Percentiles rank a stretch among this genome's conserved stretches.
phyloP scores from a whole-genome alignment of 129 eudicot species.

The Lactuca sativa region DNA sequence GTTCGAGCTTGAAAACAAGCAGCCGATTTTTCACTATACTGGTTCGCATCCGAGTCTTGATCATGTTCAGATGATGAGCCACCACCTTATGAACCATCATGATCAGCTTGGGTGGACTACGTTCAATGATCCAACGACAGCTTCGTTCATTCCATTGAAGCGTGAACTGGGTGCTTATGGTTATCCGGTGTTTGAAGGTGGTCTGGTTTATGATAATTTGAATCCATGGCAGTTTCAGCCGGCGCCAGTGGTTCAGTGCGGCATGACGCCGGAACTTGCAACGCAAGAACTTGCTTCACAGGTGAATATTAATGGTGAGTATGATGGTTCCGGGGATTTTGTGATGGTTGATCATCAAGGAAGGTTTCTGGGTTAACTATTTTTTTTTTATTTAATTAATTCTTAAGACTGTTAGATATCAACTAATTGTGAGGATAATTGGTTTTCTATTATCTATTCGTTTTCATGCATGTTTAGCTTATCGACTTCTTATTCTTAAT shows the following conservation, averaged over 20 bases:
- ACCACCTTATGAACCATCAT: constrained; percentile 19
- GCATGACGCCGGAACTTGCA: constrained; percentile 12
- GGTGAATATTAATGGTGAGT: background rate
- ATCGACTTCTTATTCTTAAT: too few relatives aligned
- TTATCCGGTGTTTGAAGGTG: constrained; percentile 24
- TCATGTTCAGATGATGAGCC: constrained; percentile 27
- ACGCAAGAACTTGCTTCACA: constrained; percentile 14
- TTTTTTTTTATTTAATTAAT: constrained; percentile 1
- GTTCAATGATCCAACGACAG: background rate
- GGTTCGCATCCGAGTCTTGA: background rate
- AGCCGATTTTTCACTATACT: background rate
- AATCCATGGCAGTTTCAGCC: constrained; percentile 25
- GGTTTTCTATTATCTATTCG: background rate
- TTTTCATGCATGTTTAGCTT: background rate
- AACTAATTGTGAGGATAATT: background rate
- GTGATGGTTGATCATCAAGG: constrained; percentile 16
- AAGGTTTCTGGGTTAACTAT: constrained; percentile 7
- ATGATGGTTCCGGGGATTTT: constrained; percentile 22
- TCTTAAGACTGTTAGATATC: background rate
- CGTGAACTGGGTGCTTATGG: constrained; percentile 9
- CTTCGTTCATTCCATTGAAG: constrained; percentile 13
- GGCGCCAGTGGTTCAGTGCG: constrained; percentile 19
- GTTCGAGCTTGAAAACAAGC: constrained; percentile 5
- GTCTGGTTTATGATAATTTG: constrained; percentile 19
- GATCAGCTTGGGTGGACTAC: constrained; percentile 9